Base-by-base conservation (phyloP, 225 moss, liverwort and hornwort genomes). In the Marchantia paleacea region DNA sequence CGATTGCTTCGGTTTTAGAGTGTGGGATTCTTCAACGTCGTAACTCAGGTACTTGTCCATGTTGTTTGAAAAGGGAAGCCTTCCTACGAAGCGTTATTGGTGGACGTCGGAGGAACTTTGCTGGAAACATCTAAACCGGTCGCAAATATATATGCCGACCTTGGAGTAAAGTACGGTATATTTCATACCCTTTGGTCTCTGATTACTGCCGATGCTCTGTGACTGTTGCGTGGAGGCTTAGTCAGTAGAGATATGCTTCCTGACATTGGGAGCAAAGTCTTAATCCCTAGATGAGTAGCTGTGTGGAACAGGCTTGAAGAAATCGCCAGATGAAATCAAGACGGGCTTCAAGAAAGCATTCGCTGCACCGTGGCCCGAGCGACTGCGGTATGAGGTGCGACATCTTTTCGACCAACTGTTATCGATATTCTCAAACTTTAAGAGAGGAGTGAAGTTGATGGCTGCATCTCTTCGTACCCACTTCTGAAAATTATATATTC, bases 361-460 rank as follows among this genome's bases (percentile, higher is more conserved):
- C 79, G 66, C 95, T 13, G 92, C 94, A 85, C 94, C 97, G 77
- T 99, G 97, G 97, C 93, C 95, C 13, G 97, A 92, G 82, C 93
- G 90, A 68, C 90, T 99, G 30, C 89, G 95, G 67, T 99, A 95
- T 80, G 97, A 92, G 95, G 97, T 93, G 77, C 55, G 58, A 7
- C 50, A 72, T 12, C 47, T 55, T 50, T 58, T 52, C 58, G 60
- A n/a, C 72, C 54, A 16, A n/a, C n/a, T n/a, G n/a, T n/a, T n/a
- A n/a, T n/a, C n/a, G n/a, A n/a, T n/a, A n/a, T n/a, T n/a, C n/a
- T n/a, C n/a, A n/a, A n/a, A n/a, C 10, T 8, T 54, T 39, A 39
- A 39, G 39, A 39, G 39, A 39, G 25, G 39, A 39, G 25, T 7
- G 25, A 54, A 19, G 25, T 30, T 77, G 55, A 47, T 30, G 6